Evolutionary conservation across 2,329 filamentous ascomycete species (phyloP).

Genomic region (Cercospora sp.): DNA sequence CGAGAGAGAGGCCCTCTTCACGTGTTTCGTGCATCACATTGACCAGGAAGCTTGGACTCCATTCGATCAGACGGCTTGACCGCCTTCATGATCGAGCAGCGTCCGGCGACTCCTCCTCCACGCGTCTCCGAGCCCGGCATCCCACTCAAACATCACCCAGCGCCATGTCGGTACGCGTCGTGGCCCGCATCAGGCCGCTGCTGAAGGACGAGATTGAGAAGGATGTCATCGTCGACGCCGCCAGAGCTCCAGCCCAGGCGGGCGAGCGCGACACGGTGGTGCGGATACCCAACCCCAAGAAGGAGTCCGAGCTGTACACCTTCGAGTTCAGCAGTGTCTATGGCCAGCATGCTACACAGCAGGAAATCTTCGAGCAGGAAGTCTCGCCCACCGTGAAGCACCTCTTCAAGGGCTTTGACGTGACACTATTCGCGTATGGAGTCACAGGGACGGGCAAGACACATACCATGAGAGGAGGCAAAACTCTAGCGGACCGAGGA

Average conservation of each 20-base stretch:
- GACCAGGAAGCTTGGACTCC: neutral
- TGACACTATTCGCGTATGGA: conserved; percentile 93
- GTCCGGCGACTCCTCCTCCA: neutral
- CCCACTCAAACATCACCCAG: neutral
- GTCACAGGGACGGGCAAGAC: conserved; percentile 98
- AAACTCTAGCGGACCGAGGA: conserved; percentile 64
- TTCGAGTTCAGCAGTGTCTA: conserved; percentile 96
- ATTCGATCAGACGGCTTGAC: neutral
- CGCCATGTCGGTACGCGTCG: conserved; percentile 69
- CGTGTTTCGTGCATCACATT: neutral
- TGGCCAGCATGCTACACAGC: conserved; percentile 75
- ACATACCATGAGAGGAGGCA: conserved; percentile 77
- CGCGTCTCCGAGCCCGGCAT: neutral
- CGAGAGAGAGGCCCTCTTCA: neutral
- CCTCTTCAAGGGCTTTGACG: conserved; percentile 96
- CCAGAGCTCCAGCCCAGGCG: conserved; percentile 54
- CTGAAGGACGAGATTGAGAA: conserved; percentile 82
- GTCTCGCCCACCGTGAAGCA: conserved; percentile 88
- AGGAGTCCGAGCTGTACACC: conserved; percentile 84
- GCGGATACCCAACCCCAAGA: conserved; percentile 91
- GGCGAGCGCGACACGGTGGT: conserved; percentile 59
- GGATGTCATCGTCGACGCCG: conserved; percentile 78
- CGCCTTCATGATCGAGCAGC: neutral
- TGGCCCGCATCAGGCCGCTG: conserved; percentile 86
- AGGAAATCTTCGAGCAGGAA: conserved; percentile 85